These are phyloP conservation scores for Chaetoceros muelleri DNA, from an alignment of 108 stramenopile species.

Conservation along the genomic window DNA sequence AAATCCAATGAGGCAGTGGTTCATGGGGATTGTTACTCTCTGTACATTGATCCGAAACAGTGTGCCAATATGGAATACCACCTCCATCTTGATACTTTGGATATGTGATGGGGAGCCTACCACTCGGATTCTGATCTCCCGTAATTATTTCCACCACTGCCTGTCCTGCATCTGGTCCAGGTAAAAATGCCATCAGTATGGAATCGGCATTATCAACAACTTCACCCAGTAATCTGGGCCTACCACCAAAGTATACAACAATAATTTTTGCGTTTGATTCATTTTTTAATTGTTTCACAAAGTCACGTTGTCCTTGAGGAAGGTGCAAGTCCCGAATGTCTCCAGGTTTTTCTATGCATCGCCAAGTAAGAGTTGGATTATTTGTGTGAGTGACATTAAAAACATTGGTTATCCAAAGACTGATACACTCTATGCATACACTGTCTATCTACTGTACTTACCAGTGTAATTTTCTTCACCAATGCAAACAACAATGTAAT, in stretches of 20 bases:
- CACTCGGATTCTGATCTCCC: conserved; percentile 41
- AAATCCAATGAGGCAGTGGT: conserved; percentile 35
- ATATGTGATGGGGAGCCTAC: conserved; percentile 46
- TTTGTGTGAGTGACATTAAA: not conserved
- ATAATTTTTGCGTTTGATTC: conserved; percentile 25
- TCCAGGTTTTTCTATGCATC: conserved; percentile 74
- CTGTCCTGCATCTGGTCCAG: conserved; percentile 43
- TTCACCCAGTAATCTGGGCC: conserved; percentile 34
- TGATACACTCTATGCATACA: not conserved
- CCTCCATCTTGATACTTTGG: conserved; percentile 40
- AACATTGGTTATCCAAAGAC: not conserved
- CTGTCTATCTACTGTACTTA: not conserved
- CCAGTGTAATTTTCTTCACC: conserved; percentile 67
- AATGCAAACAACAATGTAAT: conserved; percentile 53
- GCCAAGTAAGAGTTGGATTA: no score
- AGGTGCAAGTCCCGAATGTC: conserved; percentile 53
- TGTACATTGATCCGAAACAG: conserved; percentile 45
- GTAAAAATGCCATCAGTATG: conserved; percentile 39
- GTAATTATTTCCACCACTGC: conserved; percentile 35
- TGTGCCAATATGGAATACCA: conserved; percentile 42
- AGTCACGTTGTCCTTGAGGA: conserved; percentile 45
- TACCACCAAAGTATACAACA: conserved; percentile 50
- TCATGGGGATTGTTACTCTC: conserved; percentile 14
- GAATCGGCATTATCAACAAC: conserved; percentile 33
- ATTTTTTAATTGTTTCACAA: conserved; percentile 28